Percentiles rank a stretch among this genome's conserved stretches.
Evolutionary conservation across 371 early-diverging fungal genomes (phyloP).

Genomic region (Mortierella sp.): DNA sequence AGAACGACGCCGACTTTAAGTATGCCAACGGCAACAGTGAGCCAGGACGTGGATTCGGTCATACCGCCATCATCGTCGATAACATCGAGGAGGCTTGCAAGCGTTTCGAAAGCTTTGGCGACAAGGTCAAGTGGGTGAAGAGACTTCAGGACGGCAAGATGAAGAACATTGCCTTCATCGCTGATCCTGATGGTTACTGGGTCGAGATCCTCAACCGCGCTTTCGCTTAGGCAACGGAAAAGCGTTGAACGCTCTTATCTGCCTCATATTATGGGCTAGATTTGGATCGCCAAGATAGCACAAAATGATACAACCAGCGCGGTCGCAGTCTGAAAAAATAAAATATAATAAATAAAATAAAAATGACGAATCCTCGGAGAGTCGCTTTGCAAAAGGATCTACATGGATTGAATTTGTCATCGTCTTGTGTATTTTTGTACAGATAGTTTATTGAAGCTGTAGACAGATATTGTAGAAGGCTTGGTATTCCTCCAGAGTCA

Average conservation of each 20-base stretch:
- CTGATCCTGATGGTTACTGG: constrained; percentile 93
- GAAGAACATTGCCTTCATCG: constrained; percentile 88
- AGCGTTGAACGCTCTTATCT: too few species aligned
- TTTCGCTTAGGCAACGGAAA: constrained; percentile 6
- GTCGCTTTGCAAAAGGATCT: too few species aligned
- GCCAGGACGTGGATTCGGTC: constrained; percentile 79
- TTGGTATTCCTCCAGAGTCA: constrained; percentile 71
- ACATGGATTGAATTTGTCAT: too few species aligned
- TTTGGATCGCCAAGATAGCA: too few species aligned
- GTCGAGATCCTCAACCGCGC: constrained; percentile 63
- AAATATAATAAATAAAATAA: neutral
- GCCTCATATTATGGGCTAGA: too few species aligned
- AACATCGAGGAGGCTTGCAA: constrained; percentile 83
- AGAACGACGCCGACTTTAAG: constrained; percentile 71
- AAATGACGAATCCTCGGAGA: too few species aligned
- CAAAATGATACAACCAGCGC: too few species aligned
- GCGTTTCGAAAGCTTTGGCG: constrained; percentile 72
- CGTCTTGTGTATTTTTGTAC: too few species aligned
- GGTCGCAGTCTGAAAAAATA: neutral
- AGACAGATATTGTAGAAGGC: constrained; percentile 43
- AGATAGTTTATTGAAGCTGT: constrained; percentile 15
- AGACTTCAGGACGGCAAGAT: constrained; percentile 80
- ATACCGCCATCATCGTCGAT: constrained; percentile 86
- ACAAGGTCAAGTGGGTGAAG: constrained; percentile 83
- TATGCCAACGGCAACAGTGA: constrained; percentile 87